Evolutionary conservation across 176 grass and related monocot species (phyloP).

Genomic region (Cymbopogon citratus): DNA sequence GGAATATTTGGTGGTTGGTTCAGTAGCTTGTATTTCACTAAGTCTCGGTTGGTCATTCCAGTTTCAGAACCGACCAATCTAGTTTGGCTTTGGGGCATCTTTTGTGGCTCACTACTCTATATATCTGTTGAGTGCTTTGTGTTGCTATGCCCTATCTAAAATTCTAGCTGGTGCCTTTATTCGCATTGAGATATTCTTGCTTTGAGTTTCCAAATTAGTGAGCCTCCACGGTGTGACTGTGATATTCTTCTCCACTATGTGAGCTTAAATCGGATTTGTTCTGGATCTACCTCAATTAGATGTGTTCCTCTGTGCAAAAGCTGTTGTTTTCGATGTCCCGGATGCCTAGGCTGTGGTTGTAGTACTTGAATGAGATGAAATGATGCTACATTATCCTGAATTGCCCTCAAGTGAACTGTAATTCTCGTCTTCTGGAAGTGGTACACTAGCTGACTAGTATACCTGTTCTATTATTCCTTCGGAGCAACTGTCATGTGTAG

Average conservation of each 20-base stretch:
- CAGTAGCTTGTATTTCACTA: background rate
- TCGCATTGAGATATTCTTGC: background rate
- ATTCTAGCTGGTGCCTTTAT: background rate
- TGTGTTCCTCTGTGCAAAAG: background rate
- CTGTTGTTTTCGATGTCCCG: background rate
- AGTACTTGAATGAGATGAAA: background rate
- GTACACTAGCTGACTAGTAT: no score
- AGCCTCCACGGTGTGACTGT: background rate
- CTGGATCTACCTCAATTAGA: conserved; percentile 24
- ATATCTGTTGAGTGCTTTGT: no score
- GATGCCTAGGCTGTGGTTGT: background rate
- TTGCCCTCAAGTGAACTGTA: background rate
- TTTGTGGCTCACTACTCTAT: no score
- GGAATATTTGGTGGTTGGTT: background rate
- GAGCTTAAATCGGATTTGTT: background rate
- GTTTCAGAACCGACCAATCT: background rate
- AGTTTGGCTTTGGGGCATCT: no score
- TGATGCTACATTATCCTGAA: conserved; percentile 1
- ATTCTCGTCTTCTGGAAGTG: conserved; percentile 8
- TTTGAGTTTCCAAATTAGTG: background rate
- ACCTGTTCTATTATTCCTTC: no score
- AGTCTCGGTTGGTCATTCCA: background rate
- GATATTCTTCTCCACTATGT: no score
- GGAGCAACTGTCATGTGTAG: no score
- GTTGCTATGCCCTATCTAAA: no score